Base-by-base conservation (phyloP, 352 stramenopile species). In the Phytophthora capsici region DNA sequence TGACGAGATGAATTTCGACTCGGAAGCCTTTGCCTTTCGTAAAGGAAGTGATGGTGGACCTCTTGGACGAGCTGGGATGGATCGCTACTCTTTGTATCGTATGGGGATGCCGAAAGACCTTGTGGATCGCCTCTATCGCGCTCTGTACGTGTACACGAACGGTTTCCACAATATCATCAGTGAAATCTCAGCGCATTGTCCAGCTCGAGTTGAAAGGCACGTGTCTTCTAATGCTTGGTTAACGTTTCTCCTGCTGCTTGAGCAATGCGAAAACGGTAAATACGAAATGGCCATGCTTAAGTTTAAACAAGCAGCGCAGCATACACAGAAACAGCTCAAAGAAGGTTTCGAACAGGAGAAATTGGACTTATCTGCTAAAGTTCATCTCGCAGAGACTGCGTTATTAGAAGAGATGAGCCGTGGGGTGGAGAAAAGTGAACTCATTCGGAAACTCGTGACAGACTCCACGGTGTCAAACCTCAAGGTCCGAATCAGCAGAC, bases 261-360 rank as follows among this genome's bases (percentile, higher is more conserved):
- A 94, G 59, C 84, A 93, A 57, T 94, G 86, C 22, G 86, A 90
- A 23, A 78, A 89, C 34, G 82, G 80, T 22, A 91, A 89, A 34
- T 94, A 94, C 68, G 84, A 94, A 44, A 93, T 94, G 83, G 82
- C 86, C 14, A 91, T 94, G 84, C 78, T 91, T 56, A 93, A 92
- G 57, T 90, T 93, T 60, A 92, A 93, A 41, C 80, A 92, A 44
- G 82, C 81, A 12, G 86, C 83, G 0, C 64, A 88, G 5, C 66
- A 76, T 13, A 82, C 82, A 56, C 79, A 82, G 2, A 71, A 74
- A 14, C 76, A 86, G 20, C 81, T 81, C 57, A 74, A 87, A 13
- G 63, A 88, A 10, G 73, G 71, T 5, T 84, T 88, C 22, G 40
- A 58, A 16, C 68, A 51, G 4, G 73, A 92, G 26, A 85, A 79